Evolutionary conservation across 2,329 filamentous ascomycete species (phyloP).

Genomic region (Arachnopeziza araneosa): DNA sequence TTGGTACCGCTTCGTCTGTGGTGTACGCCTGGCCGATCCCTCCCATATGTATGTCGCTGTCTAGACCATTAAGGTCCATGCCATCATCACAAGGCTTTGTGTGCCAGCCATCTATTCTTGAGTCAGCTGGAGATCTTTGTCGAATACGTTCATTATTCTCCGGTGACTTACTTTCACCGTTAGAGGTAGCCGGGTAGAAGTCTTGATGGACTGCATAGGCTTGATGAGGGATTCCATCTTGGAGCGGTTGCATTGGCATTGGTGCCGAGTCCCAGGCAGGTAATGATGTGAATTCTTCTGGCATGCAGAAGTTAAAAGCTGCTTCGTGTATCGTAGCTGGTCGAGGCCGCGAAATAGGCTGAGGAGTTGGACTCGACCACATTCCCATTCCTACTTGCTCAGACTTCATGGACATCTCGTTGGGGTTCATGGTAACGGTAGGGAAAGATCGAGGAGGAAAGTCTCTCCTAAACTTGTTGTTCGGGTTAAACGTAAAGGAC

Average conservation of each 20-base stretch:
- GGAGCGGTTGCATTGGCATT: conserved; percentile 37
- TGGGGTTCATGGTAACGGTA: conserved; percentile 44
- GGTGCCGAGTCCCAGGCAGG: conserved; percentile 53
- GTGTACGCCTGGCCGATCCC: conserved; percentile 48
- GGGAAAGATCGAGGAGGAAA: conserved; percentile 39
- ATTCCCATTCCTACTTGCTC: conserved; percentile 44
- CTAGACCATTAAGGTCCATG: conserved; percentile 49
- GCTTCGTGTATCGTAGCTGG: conserved; percentile 55
- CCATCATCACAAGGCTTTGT: conserved; percentile 53
- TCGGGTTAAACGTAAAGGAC: conserved; percentile 44
- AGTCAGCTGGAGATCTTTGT: conserved; percentile 20
- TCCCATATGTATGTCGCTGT: conserved; percentile 54
- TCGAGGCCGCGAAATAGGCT: conserved; percentile 41
- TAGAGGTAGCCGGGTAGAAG: conserved; percentile 45
- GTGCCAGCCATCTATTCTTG: conserved; percentile 41
- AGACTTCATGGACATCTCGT: conserved; percentile 42
- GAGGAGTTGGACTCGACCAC: conserved; percentile 52
- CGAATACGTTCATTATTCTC: conserved; percentile 14
- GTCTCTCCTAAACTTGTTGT: conserved; percentile 44
- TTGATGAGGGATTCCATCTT: conserved; percentile 42
- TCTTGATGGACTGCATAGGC: conserved; percentile 55
- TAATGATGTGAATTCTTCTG: conserved; percentile 46
- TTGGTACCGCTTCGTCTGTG: conserved; percentile 56
- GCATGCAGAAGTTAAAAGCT: conserved; percentile 53
- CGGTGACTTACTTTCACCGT: conserved; percentile 42